Evolutionary conservation across 306 rosid species (phyloP).

Genomic region (Castanea crenata): DNA sequence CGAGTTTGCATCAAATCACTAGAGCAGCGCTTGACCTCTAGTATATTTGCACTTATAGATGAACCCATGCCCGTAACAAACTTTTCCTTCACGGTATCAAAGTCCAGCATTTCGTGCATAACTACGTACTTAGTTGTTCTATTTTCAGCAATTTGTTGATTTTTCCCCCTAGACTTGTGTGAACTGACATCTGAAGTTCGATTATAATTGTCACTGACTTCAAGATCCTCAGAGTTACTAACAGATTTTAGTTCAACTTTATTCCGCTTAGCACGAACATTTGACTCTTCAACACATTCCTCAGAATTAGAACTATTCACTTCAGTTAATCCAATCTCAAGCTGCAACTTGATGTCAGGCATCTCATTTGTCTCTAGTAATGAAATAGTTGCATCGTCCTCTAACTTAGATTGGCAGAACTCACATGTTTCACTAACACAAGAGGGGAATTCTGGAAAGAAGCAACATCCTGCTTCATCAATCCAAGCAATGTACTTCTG

Average conservation of each 20-base stretch:
- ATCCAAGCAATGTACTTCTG: constrained; percentile 86
- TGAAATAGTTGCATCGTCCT: neutral
- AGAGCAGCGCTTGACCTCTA: constrained; percentile 53
- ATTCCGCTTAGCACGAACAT: constrained; percentile 41
- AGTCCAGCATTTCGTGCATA: constrained; percentile 38
- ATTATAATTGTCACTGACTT: constrained; percentile 55
- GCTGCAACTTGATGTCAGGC: constrained; percentile 58
- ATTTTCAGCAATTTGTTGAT: constrained; percentile 27
- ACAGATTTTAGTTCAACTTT: constrained; percentile 38
- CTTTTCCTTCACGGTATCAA: constrained; percentile 50
- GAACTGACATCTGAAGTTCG: constrained; percentile 25
- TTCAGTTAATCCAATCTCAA: constrained; percentile 81
- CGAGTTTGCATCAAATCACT: constrained; percentile 43
- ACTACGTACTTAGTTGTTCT: constrained; percentile 30
- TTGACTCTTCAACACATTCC: constrained; percentile 81
- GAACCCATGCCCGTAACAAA: constrained; percentile 53
- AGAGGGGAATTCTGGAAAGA: constrained; percentile 73
- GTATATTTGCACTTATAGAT: constrained; percentile 34
- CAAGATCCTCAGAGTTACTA: constrained; percentile 35
- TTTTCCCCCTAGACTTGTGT: constrained; percentile 35
- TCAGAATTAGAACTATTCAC: constrained; percentile 36
- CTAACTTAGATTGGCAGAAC: constrained; percentile 28
- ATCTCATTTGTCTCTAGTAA: constrained; percentile 31
- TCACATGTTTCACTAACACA: constrained; percentile 28
- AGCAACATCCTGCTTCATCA: constrained; percentile 77